Evolutionary conservation across 352 stramenopile species (phyloP).

Genomic region (Phytopythium vexans): DNA sequence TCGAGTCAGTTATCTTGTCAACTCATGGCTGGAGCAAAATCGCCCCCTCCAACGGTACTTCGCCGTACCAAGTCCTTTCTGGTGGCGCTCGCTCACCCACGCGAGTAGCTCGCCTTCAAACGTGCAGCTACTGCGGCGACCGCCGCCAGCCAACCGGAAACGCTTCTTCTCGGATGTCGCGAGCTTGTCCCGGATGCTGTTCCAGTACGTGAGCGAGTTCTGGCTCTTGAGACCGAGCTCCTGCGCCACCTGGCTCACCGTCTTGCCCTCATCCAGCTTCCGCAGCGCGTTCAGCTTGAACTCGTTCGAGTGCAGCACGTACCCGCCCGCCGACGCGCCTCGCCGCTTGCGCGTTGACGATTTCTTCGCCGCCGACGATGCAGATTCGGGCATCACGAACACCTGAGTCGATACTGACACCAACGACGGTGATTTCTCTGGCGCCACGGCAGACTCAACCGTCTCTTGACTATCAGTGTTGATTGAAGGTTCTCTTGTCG

Average conservation of each 20-base stretch:
- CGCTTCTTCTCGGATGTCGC: constrained; percentile 68
- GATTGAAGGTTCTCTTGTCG: background rate
- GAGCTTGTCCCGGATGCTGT: constrained; percentile 74
- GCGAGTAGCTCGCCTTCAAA: constrained; percentile 75
- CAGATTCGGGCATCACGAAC: too few relatives aligned
- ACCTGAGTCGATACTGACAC: too few relatives aligned
- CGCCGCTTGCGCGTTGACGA: constrained; percentile 29
- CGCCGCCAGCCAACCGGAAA: constrained; percentile 63
- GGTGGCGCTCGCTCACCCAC: constrained; percentile 68
- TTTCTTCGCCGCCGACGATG: too few relatives aligned
- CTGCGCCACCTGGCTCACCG: constrained; percentile 46
- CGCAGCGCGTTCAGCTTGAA: constrained; percentile 76
- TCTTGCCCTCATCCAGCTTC: constrained; percentile 68
- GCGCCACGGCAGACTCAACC: background rate
- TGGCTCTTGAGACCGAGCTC: constrained; percentile 66
- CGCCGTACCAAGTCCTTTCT: constrained; percentile 44
- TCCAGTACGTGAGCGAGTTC: constrained; percentile 77
- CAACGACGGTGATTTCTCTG: constrained; percentile 16
- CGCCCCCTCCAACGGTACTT: background rate
- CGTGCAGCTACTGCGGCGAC: constrained; percentile 58
- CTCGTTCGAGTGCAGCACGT: constrained; percentile 74
- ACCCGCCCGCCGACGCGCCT: constrained; percentile 37
- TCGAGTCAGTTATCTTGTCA: background rate
- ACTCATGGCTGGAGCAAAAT: background rate
- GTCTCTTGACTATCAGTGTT: constrained; percentile 6